phyloP scores from a whole-genome alignment of 129 eudicot species.

The Smallanthus sonchifolius region DNA sequence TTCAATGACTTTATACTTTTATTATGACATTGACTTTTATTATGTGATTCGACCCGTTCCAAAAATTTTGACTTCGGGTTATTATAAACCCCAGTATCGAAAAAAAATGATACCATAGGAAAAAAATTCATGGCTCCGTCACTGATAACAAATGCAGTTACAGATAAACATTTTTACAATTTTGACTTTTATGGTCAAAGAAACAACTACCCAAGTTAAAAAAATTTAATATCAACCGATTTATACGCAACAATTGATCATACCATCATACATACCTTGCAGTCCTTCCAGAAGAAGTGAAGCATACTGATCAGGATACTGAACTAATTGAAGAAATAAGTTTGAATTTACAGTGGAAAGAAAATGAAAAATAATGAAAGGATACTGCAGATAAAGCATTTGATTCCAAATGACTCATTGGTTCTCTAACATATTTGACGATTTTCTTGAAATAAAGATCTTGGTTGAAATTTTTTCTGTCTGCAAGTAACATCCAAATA shows the following conservation, averaged over 20 bases:
- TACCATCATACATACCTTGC: conserved; percentile 36
- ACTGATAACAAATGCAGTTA: too few relatives aligned
- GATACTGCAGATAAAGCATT: conserved; percentile 64
- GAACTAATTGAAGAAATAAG: not conserved
- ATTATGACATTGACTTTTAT: too few relatives aligned
- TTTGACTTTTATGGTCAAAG: too few relatives aligned
- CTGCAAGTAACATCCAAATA: conserved; percentile 28
- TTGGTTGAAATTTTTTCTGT: conserved; percentile 69
- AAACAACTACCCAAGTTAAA: too few relatives aligned
- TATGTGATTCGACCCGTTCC: too few relatives aligned
- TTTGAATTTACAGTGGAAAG: not conserved
- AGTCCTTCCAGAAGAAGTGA: conserved; percentile 69
- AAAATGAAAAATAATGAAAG: not conserved
- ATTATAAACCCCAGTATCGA: too few relatives aligned
- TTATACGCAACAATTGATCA: not conserved
- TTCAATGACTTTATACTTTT: too few relatives aligned
- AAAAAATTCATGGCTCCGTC: too few relatives aligned
- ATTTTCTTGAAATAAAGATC: conserved; percentile 62
- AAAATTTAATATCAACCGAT: too few relatives aligned
- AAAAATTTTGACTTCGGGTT: too few relatives aligned
- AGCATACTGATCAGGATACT: conserved; percentile 25
- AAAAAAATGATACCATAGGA: too few relatives aligned
- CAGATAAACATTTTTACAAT: too few relatives aligned
- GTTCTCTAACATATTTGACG: conserved; percentile 68
- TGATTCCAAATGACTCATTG: conserved; percentile 61